Evolutionary conservation across 139 green algal species (phyloP).

Genomic region (Picochlorum sp.): DNA sequence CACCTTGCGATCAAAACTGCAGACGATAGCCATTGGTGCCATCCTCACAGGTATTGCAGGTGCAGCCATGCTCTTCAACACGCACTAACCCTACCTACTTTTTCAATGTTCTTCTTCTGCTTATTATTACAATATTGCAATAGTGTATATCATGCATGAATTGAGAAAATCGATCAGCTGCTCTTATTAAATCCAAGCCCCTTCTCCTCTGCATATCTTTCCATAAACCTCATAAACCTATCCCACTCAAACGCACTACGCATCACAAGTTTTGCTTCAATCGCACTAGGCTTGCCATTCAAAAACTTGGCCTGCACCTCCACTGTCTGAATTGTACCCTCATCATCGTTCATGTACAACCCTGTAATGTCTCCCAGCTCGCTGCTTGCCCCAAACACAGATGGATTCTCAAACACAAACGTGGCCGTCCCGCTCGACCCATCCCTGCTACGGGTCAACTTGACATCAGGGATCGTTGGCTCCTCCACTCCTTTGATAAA

Average conservation of each 20-base stretch:
- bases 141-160: too few species aligned
- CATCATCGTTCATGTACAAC: slow-evolving; percentile 93
- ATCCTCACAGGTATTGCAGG: too few species aligned
- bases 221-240: slow-evolving; percentile 98
- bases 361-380: slow-evolving; percentile 91
- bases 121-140: too few species aligned
- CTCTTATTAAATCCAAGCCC: slow-evolving; percentile 62
- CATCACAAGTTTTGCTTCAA: slow-evolving; percentile 55
- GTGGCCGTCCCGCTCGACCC: slow-evolving; percentile 75
- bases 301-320: slow-evolving; percentile 97
- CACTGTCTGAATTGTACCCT: slow-evolving; percentile 77
- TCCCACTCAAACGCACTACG: slow-evolving; percentile 78
- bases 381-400: slow-evolving; percentile 77
- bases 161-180: too few species aligned
- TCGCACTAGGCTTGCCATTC: slow-evolving; percentile 84
- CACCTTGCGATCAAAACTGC: too few species aligned
- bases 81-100: not conserved
- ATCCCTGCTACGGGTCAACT: slow-evolving; percentile 72
- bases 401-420: slow-evolving; percentile 86
- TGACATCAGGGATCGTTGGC: slow-evolving; percentile 83
- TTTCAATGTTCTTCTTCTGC: not conserved
- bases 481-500: slow-evolving; percentile 90
- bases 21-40: too few species aligned
- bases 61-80: too few species aligned
- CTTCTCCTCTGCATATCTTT: slow-evolving; percentile 83